Conservation (phyloP, 305 asterid species). For the Fraxinus velutina region DNA sequence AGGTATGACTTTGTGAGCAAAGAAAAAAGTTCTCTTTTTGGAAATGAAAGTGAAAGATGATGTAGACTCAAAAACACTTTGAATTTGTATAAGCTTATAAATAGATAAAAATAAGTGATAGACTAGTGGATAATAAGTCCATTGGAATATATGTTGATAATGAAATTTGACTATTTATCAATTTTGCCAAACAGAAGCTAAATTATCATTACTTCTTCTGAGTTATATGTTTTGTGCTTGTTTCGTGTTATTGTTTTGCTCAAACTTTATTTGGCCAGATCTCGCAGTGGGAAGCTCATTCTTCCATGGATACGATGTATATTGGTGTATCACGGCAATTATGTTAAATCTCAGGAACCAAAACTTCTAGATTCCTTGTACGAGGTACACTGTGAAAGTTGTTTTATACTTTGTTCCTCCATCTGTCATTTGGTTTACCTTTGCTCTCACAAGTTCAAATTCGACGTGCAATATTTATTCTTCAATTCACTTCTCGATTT, state of each 20-base stretch:
- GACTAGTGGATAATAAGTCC: neutral
- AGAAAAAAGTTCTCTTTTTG: neutral
- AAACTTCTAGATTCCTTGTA: conserved; percentile 61
- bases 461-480: neutral
- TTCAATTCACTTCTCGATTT: neutral
- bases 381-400: conserved; percentile 50
- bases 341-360: conserved; percentile 57
- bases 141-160: neutral
- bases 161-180: neutral
- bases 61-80: neutral
- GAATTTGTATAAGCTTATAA: neutral
- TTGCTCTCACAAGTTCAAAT: neutral
- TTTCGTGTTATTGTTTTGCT: conserved; percentile 1
- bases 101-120: neutral
- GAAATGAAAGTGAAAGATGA: neutral
- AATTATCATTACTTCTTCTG: neutral
- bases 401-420: neutral
- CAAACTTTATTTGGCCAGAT: conserved; percentile 39
- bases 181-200: neutral
- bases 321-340: conserved; percentile 56
- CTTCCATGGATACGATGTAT: conserved; percentile 81
- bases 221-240: conserved; percentile 1
- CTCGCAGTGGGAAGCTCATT: conserved; percentile 46
- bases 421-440: neutral
- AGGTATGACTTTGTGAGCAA: neutral